These are phyloP conservation scores for Venturia nashicola DNA, from an alignment of 2,329 filamentous ascomycete genomes.

Conservation along the genomic window DNA sequence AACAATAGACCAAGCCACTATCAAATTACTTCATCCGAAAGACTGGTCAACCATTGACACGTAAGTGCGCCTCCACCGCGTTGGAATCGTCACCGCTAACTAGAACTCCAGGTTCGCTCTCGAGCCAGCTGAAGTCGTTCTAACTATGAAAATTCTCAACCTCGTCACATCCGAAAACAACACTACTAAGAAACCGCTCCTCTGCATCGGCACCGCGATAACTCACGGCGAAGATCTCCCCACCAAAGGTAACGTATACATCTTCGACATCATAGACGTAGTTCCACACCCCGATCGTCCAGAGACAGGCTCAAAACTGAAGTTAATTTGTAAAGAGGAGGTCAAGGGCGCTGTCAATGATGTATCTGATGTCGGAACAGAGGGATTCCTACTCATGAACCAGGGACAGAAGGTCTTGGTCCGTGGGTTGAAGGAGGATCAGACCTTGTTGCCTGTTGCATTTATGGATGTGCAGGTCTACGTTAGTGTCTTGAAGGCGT, in stretches of 20 bases:
- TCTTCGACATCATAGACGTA: slow-evolving; percentile 84
- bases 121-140: slow-evolving; percentile 62
- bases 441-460: slow-evolving; percentile 79
- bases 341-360: slow-evolving; percentile 87
- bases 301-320: slow-evolving; percentile 75
- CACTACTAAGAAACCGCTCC: slow-evolving; percentile 69
- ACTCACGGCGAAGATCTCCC: slow-evolving; percentile 85
- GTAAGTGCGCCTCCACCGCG: slow-evolving; percentile 14
- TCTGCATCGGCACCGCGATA: slow-evolving; percentile 75
- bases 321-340: slow-evolving; percentile 78
- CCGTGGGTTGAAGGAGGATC: slow-evolving; percentile 87
- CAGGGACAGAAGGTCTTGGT: slow-evolving; percentile 98
- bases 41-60: slow-evolving; percentile 72
- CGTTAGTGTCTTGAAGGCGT: slow-evolving; percentile 71
- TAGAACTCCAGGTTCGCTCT: background rate
- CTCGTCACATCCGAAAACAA: slow-evolving; percentile 87
- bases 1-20: slow-evolving; percentile 53
- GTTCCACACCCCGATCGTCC: slow-evolving; percentile 78
- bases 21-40: slow-evolving; percentile 68
- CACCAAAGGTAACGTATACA: slow-evolving; percentile 71
- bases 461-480: slow-evolving; percentile 98
- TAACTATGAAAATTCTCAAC: slow-evolving; percentile 71
- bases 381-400: slow-evolving; percentile 77
- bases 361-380: slow-evolving; percentile 70
- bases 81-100: background rate